Conservation (phyloP, 2,329 filamentous ascomycete genomes). For the Metarhizium guizhouense region DNA sequence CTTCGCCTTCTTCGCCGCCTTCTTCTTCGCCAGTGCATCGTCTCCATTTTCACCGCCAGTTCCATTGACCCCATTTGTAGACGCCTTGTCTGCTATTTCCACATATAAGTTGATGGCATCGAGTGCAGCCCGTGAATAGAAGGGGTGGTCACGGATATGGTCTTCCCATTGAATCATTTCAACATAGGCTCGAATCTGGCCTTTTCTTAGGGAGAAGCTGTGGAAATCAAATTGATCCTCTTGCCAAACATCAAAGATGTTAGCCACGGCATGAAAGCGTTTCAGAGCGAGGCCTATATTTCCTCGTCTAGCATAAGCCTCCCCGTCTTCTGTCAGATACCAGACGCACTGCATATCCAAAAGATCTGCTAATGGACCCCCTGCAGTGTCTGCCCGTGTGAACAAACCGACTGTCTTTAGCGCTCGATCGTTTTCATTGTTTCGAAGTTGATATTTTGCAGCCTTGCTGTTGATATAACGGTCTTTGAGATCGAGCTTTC, state of each 20-base stretch:
- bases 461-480: slow-evolving; percentile 98
- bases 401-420: slow-evolving; percentile 88
- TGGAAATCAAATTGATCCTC: slow-evolving; percentile 99
- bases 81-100: slow-evolving; percentile 65
- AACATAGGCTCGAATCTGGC: slow-evolving; percentile 87
- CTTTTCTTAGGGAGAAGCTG: slow-evolving; percentile 92
- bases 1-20: slow-evolving; percentile 82
- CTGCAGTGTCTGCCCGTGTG: slow-evolving; percentile 80
- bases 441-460: slow-evolving; percentile 91
- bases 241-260: slow-evolving; percentile 95
- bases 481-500: slow-evolving; percentile 78
- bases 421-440: slow-evolving; percentile 80
- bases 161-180: slow-evolving; percentile 98
- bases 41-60: slow-evolving; percentile 39
- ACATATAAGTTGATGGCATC: slow-evolving; percentile 76
- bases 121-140: slow-evolving; percentile 77
- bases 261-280: slow-evolving; percentile 77
- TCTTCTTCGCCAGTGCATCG: slow-evolving; percentile 66
- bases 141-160: slow-evolving; percentile 80
- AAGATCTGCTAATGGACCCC: slow-evolving; percentile 81
- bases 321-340: slow-evolving; percentile 92
- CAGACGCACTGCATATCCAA: slow-evolving; percentile 98
- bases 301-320: slow-evolving; percentile 74
- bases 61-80: slow-evolving; percentile 55
- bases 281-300: slow-evolving; percentile 84